Base-by-base conservation (phyloP, 257 asterid genomes). In the Cordia subcordata region DNA sequence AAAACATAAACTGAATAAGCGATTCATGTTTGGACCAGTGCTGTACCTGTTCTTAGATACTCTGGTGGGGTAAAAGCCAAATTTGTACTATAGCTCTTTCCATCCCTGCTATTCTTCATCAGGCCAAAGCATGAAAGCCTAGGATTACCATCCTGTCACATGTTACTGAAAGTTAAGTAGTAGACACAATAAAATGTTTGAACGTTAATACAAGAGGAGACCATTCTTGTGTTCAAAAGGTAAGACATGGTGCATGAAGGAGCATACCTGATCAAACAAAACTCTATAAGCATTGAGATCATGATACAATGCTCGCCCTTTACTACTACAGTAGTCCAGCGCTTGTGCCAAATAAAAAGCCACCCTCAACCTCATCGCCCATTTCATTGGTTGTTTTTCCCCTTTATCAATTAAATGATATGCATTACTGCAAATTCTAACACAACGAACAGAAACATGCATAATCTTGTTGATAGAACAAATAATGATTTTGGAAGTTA, bases 361-460 rank as follows among this genome's bases (percentile, higher is more conserved):
- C 27, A 75, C 81, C 58, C 84, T 72, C 76, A 79, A 64, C 66
- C 84, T 79, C 81, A 79, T 72, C 14, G 81, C 53, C 81, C 84
- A 79, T 63, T 70, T 73, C 77, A 79, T 18, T 5, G 84, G 84
- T 39, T 73, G 77, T 45, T 63, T 66, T 20, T 75, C 81, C 84
- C 81, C 79, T 79, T 33, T 55, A 37, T 9, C 60, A 65, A 59
- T 55, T 53, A 53, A 46, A 55, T 42, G 51, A 52, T 57, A 21
- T 8, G 47, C 42, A 20, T n/a, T 18, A 44, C 8, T 32, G 56
- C 18, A 13, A 19, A 49, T 8, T 33, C 35, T 27, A 27, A 27
- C 3, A 27, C 35, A 3, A 27, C 6, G 35, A 27, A 27, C 35
- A 27, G 6, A 27, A 27, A 27, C 35, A 27, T 27, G 35, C 35